These are phyloP conservation scores for Magnusiomyces tetraspermus DNA, from an alignment of 1,139 yeast species.

Conservation along the genomic window DNA sequence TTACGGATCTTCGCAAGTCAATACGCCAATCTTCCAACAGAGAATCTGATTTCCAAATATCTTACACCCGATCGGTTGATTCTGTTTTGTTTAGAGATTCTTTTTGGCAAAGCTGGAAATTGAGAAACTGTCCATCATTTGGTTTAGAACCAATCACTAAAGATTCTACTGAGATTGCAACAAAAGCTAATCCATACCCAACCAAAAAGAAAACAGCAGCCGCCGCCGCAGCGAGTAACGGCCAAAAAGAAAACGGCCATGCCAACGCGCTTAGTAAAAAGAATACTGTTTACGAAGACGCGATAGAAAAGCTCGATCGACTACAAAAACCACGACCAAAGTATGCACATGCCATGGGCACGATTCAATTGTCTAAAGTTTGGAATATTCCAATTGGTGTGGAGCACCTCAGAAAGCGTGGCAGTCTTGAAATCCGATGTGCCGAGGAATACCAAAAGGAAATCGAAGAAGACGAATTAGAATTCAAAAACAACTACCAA, in stretches of 20 bases:
- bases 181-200: background rate
- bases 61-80: slow-evolving; percentile 20
- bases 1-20: slow-evolving; percentile 16
- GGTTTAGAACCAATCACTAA: slow-evolving; percentile 19
- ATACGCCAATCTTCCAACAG: slow-evolving; percentile 11
- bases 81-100: slow-evolving; percentile 24
- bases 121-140: slow-evolving; percentile 28
- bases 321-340: slow-evolving; percentile 21
- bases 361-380: slow-evolving; percentile 29
- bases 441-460: slow-evolving; percentile 20
- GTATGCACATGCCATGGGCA: slow-evolving; percentile 31
- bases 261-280: background rate
- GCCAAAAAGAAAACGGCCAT: background rate
- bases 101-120: slow-evolving; percentile 33
- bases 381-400: slow-evolving; percentile 29
- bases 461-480: slow-evolving; percentile 11
- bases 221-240: too few species aligned
- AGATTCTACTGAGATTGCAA: slow-evolving; percentile 6
- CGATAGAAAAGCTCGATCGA: slow-evolving; percentile 15
- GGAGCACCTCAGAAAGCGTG: slow-evolving; percentile 17
- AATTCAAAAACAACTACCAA: slow-evolving; percentile 8
- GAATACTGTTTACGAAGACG: slow-evolving; percentile 8
- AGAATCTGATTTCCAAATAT: slow-evolving; percentile 18
- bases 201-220: background rate
- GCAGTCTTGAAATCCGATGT: slow-evolving; percentile 17